Base-by-base conservation (phyloP, 257 asterid genomes). In the Nicotiana tabacum region DNA sequence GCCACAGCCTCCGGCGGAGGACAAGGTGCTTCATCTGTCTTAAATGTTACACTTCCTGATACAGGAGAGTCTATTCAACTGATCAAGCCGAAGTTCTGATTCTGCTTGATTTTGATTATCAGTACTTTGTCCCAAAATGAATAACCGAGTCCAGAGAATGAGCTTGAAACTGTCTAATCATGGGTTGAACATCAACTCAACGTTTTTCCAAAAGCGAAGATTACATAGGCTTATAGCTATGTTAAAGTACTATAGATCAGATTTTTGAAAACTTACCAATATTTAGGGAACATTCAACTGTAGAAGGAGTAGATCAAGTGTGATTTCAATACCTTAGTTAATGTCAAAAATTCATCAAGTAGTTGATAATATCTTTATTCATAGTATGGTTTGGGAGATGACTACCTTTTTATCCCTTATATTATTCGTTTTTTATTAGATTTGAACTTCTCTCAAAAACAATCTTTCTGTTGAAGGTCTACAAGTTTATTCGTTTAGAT, bases 1-100 rank as follows among this genome's bases (percentile, higher is more conserved):
- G 86, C 84, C 86, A 39, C 88, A 66, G 80, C 81, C 89, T 85
- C 91, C 86, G 76, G 83, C 84, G 33, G 89, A 82, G 81, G 98
- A 96, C 88, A 96, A 93, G 98, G 99, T 96, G 84, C 64, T 77
- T 48, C 21, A 32, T 30, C 37, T 58, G 32, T 81, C 55, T 76
- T 51, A 51, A 76, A 72, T 72, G 79, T 46, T 72, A 13, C 79
- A 72, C 61, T 72, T 72, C 79, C 15, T 66, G 46, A 48, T 9
- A 29, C 65, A 48, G 51, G 80, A 76, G 80, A 51, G 80, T 76
- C 16, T 76, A 16, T 76, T 29, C 46, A 76, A 51, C 46, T 76
- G 80, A 76, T 76, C 16, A 27, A 76, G 80, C 7, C 27, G 18
- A 51, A 76, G 16, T 53, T 43, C 65, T 53, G 80, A 29, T 24